Conservation (phyloP, 371 early-diverging fungal genomes). For the Quaeritorhiza haematococci region DNA sequence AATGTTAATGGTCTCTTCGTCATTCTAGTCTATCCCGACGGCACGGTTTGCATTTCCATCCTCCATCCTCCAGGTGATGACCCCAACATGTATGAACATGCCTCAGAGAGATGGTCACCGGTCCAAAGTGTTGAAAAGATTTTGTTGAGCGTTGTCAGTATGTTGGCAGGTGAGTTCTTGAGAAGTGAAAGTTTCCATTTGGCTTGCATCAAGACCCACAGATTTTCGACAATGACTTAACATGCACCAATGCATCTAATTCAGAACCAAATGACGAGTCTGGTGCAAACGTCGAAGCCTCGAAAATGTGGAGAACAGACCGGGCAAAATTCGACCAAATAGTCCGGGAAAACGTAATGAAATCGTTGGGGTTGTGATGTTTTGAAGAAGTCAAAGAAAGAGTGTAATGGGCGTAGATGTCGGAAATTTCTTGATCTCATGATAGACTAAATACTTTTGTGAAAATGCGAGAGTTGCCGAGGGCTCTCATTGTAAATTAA, state of each 20-base stretch:
- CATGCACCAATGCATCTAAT: constrained; percentile 4
- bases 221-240: not conserved
- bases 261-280: constrained; percentile 97
- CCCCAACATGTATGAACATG: constrained; percentile 74
- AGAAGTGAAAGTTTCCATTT: not conserved
- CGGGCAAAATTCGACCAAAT: constrained; percentile 74
- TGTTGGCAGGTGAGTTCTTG: constrained; percentile 69
- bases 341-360: constrained; percentile 68
- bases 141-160: constrained; percentile 86
- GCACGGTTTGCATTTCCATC: constrained; percentile 98
- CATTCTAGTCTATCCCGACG: constrained; percentile 88
- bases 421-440: too few relatives aligned
- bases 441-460: too few relatives aligned
- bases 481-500: too few relatives aligned
- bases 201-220: not conserved
- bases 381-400: too few relatives aligned
- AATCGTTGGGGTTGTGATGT: constrained; percentile 65
- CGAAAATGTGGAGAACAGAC: constrained; percentile 88
- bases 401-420: too few relatives aligned
- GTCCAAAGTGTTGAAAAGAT: constrained; percentile 98
- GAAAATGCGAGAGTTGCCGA: too few relatives aligned
- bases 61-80: constrained; percentile 98
- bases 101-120: constrained; percentile 71
- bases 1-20: not conserved
- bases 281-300: constrained; percentile 97